Evolutionary conservation across 2,329 filamentous ascomycete genomes (phyloP), one percentile per base, ranked within the genome.

Genomic region (Claviceps sp.): DNA sequence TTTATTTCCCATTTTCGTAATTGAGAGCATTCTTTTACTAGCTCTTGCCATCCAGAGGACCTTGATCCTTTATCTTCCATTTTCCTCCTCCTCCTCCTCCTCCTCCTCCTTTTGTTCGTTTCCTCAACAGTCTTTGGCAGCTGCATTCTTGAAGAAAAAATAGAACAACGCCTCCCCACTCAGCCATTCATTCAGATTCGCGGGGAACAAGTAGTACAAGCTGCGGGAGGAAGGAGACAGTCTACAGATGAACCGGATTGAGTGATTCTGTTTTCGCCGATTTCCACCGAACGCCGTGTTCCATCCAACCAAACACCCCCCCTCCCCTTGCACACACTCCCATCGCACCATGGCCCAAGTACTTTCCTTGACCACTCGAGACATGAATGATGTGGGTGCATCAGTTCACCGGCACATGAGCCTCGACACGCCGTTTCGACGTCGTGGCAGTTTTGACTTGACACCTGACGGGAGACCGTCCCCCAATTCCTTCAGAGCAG

Each of bases 311-410:
- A 34, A 34, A 34, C 24, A 22, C 40, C 34, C 50, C 50, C 43
- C 10, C 45, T 14, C 19, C 19, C 34, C 37, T 16, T 41, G 30
- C 26, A 16, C 47, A 26, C 46, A 45, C 24, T 38, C 22, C 22
- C 24, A 41, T 41, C 39, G 48, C 48, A 57, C 53, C 50, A 61
- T 61, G 59, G 53, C 57, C 53, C 58, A 62, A 55, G 57, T 62
- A 50, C 52, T 61, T n/a, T 57, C 59, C 40, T 52, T 58, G 54
- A 54, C 56, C 42, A 47, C 53, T 52, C 57, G 54, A 55, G 57
- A 56, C 48, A 58, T 61, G 56, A 55, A 60, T 48, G 55, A 57
- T 39, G 50, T 58, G 26, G 49, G 52, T 53, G 56, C 56, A 55
- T 50, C 55, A 43, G 46, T 56, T 44, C 60, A 54, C 48, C 50